These are phyloP conservation scores for Bauhinia variegata DNA, from an alignment of 306 rosid genomes.

Conservation along the genomic window DNA sequence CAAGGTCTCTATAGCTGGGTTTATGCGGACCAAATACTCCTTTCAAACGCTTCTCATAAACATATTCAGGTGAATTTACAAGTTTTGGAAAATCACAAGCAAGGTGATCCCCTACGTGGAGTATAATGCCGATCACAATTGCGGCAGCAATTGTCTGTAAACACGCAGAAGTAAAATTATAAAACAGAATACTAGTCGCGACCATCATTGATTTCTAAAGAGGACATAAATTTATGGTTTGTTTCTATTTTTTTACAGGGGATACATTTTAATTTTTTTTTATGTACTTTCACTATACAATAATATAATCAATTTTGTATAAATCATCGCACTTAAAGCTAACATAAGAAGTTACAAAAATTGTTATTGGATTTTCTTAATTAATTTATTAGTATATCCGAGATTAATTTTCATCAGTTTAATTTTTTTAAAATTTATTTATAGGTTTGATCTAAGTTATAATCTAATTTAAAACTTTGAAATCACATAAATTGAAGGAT, in stretches of 20 bases:
- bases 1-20: conserved; percentile 63
- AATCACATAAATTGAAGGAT: not conserved
- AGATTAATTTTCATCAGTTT: not conserved
- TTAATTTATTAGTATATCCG: not conserved
- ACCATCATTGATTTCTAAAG: conserved; percentile 6
- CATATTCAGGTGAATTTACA: conserved; percentile 33
- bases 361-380: not conserved
- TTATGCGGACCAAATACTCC: conserved; percentile 63
- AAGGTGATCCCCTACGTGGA: conserved; percentile 89
- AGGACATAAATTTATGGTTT: conserved; percentile 6
- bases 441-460: too few species aligned
- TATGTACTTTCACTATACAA: not conserved
- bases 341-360: not conserved
- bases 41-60: conserved; percentile 40
- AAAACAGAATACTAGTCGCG: not conserved
- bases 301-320: not conserved
- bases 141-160: conserved; percentile 83
- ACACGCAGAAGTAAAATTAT: conserved; percentile 17
- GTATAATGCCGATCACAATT: conserved; percentile 81
- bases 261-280: not conserved
- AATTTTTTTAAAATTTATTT: not conserved
- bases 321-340: not conserved
- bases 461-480: not conserved
- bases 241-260: not conserved
- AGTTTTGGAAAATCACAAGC: conserved; percentile 95